Percentiles rank a stretch among this genome's conserved stretches.
Conservation (phyloP, 2,329 filamentous ascomycete genomes). For the Clonostachys sp. region DNA sequence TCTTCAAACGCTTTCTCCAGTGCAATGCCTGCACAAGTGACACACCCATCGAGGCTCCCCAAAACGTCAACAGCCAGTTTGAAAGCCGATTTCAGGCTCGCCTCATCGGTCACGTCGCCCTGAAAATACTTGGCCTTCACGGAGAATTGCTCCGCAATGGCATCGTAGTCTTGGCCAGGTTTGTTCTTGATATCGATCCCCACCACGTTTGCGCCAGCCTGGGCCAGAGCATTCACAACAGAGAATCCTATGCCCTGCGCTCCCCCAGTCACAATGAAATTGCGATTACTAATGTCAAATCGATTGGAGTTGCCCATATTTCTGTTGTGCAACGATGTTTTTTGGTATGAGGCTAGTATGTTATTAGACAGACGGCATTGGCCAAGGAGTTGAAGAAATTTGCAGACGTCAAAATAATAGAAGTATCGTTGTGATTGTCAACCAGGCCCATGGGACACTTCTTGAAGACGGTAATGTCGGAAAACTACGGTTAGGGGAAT, state of each 20-base stretch:
- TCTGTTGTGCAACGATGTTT: no score
- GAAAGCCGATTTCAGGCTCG: constrained; percentile 16
- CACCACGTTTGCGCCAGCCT: constrained; percentile 32
- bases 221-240: constrained; percentile 25
- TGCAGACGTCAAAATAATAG: no score
- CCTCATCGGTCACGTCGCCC: constrained; percentile 21
- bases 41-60: constrained; percentile 17
- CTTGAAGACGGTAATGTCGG: no score
- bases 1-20: constrained; percentile 37
- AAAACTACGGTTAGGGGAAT: no score
- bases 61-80: constrained; percentile 12
- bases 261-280: constrained; percentile 1
- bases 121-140: constrained; percentile 18
- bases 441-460: no score
- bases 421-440: no score
- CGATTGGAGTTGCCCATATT: no score
- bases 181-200: constrained; percentile 23
- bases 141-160: constrained; percentile 6
- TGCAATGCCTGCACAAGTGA: constrained; percentile 29
- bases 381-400: no score
- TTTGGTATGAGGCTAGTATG: no score
- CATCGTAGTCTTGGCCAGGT: constrained; percentile 13
- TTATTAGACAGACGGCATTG: no score
- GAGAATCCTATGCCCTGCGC: constrained; percentile 26
- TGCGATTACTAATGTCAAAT: neutral